Evolutionary conservation across 106 monocot genomes (phyloP), one percentile per base, ranked within the genome.

Genomic region (Allium fistulosum): DNA sequence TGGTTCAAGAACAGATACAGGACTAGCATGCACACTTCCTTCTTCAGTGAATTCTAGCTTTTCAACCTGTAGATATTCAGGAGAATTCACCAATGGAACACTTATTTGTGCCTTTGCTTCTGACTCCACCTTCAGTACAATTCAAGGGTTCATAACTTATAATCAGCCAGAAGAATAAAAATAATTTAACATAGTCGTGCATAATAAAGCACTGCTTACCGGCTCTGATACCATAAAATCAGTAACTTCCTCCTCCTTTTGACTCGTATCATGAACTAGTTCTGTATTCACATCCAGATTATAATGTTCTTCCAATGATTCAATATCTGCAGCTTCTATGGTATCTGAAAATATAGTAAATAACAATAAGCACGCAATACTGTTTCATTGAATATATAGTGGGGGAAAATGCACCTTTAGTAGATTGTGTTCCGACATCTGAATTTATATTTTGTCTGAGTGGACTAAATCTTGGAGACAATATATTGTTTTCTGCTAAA

Each of bases 1-100:
- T 59, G 77, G 72, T 45, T 90, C 89, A 58, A 89, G 77, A 72
- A 92, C 87, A 58, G 89, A 85, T 59, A 82, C 79, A 14, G 99
- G 84, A 80, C 92, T 90, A 51, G 84, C 77, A 55, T 76, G 53
- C 49, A 84, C 92, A 26, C 69, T 58, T 11, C 73, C 82, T 57
- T 76, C 81, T 48, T 18, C 28, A 53, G 56, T 61, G 55, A 26
- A 52, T 22, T 70, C 67, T 6, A 65, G 46, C 7, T 73, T 69
- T 8, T 76, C 51, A 66, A 74, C 46, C 26, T 76, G 46, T 57
- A 80, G 68, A 50, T 56, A 51, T 46, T 27, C 51, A 62, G 78
- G 73, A 17, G 62, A 62, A 52, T 4, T 37, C 37, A 37, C 37
- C 37, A 37, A 37, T 4, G 37, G 37, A 37, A 5, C 37, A 37